Conservation (phyloP, 2,329 filamentous ascomycete genomes). For the Westerdykella sp. region DNA sequence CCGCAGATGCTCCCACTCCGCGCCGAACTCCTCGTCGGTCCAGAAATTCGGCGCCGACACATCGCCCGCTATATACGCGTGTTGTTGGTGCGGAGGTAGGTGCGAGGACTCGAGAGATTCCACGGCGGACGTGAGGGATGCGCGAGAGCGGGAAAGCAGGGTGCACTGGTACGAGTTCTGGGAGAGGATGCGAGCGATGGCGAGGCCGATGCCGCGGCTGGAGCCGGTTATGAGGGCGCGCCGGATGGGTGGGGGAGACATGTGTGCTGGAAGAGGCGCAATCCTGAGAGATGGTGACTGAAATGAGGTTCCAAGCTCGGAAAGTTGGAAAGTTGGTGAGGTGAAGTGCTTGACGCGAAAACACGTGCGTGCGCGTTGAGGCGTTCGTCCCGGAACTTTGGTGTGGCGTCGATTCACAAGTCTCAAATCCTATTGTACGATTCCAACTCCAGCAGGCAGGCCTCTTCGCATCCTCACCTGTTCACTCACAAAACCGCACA, state of each 20-base stretch:
- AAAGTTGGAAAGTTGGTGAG: not conserved
- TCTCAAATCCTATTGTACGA: too few relatives aligned
- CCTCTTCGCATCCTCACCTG: too few relatives aligned
- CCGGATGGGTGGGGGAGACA: conserved; percentile 5
- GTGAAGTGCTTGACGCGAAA: conserved; percentile 11
- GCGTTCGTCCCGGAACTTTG: not conserved
- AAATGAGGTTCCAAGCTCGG: not conserved
- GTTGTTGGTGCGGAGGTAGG: conserved; percentile 6
- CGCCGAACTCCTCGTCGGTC: conserved; percentile 5
- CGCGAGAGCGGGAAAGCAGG: conserved; percentile 25
- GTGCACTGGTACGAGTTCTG: conserved; percentile 24
- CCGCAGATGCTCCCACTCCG: not conserved
- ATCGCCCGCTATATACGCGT: conserved; percentile 22
- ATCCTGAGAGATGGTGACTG: not conserved
- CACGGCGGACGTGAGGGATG: conserved; percentile 19
- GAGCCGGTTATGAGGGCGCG: conserved; percentile 37
- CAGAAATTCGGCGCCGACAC: conserved; percentile 23
- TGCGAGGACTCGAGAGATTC: conserved; percentile 8
- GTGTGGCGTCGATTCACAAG: too few relatives aligned
- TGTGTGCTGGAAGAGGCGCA: not conserved
- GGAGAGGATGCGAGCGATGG: conserved; percentile 33
- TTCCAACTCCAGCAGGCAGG: too few relatives aligned
- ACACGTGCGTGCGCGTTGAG: conserved; percentile 22
- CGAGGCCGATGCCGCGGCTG: conserved; percentile 34
- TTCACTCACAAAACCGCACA: too few relatives aligned